Base-by-base conservation (phyloP, 495 filamentous ascomycete species). In the Cercophora newfieldiana region DNA sequence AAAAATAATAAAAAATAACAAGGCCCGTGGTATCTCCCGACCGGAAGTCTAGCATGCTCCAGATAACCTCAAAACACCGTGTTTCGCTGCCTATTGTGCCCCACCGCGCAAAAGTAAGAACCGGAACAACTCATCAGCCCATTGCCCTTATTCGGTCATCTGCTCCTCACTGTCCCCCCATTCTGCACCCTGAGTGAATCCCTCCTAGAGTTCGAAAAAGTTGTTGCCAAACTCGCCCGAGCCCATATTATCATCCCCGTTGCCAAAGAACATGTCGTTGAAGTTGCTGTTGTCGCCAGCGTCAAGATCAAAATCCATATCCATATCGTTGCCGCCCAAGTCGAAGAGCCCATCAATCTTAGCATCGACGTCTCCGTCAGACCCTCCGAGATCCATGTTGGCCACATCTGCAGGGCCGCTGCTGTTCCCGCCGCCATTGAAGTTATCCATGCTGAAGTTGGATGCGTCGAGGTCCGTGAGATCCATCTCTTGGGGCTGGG, bases 291-390 rank as follows among this genome's bases (percentile, higher is more conserved):
- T 76, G 55, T 78, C 75, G 1, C 70, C 73, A 29, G 61, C 53
- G 29, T 66, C 75, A 0, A 68, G 74, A 44, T 73, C 76, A 0
- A 80, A 49, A 61, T 78, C 79, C 59, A 78, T 77, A 56, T 69
- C 68, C 50, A 73, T 54, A 21, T 68, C 71, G 67, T 80, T 78
- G 68, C 73, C 78, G 44, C 77, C 76, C 47, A 80, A 61, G 59
- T 77, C 76, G 58, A 80, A 82, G 18, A 81, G 63, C 47, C 76
- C 76, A 22, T 79, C 76, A 44, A 80, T 74, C 60, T 74, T 77
- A 14, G 70, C 67, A 29, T 78, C 76, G 12, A 65, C 61, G 37
- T 69, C 68, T 48, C 37, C 61, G 21, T 49, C 47, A 24, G 24
- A 63, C 8, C 37, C 55, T 1, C 33, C 59, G 12, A 59, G 44